A percentile compares a stretch with the other conserved stretches of the same genome.
Conservation (phyloP, 345 rosid genomes). For the Brassica juncea region DNA sequence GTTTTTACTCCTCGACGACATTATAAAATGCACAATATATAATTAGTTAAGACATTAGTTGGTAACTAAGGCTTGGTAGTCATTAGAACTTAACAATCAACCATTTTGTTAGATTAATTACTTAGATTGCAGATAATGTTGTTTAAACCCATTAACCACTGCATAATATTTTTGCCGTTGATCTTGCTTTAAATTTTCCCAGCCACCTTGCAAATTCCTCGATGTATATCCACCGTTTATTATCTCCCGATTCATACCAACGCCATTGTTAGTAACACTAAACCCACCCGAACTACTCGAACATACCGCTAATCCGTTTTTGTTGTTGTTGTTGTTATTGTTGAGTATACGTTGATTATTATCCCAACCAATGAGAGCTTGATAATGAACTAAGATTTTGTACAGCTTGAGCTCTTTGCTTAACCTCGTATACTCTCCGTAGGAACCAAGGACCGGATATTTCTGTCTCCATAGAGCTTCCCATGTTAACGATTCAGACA, state of each 20-base stretch:
- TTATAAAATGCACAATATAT: no score
- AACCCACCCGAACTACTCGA: slow-evolving; percentile 31
- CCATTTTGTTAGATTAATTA: neutral
- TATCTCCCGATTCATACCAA: slow-evolving; percentile 27
- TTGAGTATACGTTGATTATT: slow-evolving; percentile 9
- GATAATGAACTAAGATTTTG: slow-evolving; percentile 40
- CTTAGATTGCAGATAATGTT: slow-evolving; percentile 26
- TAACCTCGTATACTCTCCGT: slow-evolving; percentile 48
- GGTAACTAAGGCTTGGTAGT: no score
- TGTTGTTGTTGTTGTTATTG: slow-evolving; percentile 21
- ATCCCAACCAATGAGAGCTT: slow-evolving; percentile 33
- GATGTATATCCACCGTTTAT: slow-evolving; percentile 29
- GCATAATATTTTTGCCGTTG: slow-evolving; percentile 42
- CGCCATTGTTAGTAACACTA: slow-evolving; percentile 28
- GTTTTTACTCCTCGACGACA: no score
- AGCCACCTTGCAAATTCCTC: slow-evolving; percentile 32
- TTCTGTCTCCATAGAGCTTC: slow-evolving; percentile 70
- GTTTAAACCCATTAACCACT: slow-evolving; percentile 35
- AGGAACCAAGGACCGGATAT: slow-evolving; percentile 59
- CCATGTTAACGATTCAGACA: slow-evolving; percentile 75
- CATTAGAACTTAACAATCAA: no score
- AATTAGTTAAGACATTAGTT: no score
- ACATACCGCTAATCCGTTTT: slow-evolving; percentile 23
- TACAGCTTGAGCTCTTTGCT: slow-evolving; percentile 55
- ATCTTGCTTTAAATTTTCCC: slow-evolving; percentile 36